Evolutionary conservation across 257 asterid species (phyloP), one percentile per base, ranked within the genome.

Genomic region (Solanum dulcamara): DNA sequence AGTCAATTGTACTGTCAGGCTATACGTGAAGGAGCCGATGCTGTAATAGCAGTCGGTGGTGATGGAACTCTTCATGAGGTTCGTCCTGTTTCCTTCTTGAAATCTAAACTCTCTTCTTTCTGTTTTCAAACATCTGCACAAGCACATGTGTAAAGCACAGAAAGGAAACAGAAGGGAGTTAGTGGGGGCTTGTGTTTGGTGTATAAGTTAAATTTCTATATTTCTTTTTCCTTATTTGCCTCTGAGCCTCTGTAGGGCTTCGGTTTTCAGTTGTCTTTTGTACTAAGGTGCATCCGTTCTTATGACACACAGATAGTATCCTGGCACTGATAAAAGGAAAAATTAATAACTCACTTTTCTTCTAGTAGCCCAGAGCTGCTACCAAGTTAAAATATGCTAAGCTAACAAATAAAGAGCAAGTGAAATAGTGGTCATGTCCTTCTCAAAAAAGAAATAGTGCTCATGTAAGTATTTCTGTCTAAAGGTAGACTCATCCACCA

Each of bases 61-160:
- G 99, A 95, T 88, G 98, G 99, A 85, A 95, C 99, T 85, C 97
- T 95, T 87, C 99, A 95, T 22, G 99, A 94, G 97, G 99, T 95
- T 86, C 57, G 66, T 38, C 84, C 24, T 79, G 24, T 50, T 79
- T 28, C 42, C 18, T 77, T 17, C 42, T 32, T 26, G 60, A 75
- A 75, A 7, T 75, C 40, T 26, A 26, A 44, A 44, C 14, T 48
- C 28, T 79, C 6, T 48, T 79, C 83, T 48, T 17, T 79, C 28
- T 79, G 59, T 18, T 7, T 26, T 75, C 38, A 24, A 22, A 9
- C 50, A 20, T 70, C 42, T 48, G 18, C 83, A 28, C 42, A 28
- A 10, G 44, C 28, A 9, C 64, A 48, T 79, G 64, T 48, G 10
- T 32, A 0, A 26, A 46, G 11, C 83, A 28, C 64, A 30, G 28